Evolutionary conservation across 495 filamentous ascomycete species (phyloP).

Genomic region (Trichocladium uniseriatum): DNA sequence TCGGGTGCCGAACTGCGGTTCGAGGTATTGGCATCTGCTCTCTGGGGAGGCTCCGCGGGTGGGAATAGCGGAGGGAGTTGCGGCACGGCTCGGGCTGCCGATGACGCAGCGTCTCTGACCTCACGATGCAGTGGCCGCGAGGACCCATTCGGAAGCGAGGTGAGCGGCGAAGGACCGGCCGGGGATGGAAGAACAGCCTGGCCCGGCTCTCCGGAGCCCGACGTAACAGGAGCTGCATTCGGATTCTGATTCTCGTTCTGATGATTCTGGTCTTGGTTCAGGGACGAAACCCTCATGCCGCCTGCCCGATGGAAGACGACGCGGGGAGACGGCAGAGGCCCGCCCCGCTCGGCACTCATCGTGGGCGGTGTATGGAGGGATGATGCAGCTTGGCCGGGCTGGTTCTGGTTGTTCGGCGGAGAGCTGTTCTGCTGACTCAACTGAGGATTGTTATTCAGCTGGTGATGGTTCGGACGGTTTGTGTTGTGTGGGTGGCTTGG

Average conservation of each 20-base stretch:
- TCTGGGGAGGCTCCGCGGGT: neutral
- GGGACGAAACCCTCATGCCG: neutral
- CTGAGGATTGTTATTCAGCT: neutral
- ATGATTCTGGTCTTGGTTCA: neutral
- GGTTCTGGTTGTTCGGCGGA: neutral
- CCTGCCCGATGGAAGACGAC: neutral
- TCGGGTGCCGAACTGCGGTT: neutral
- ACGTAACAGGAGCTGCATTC: too few relatives aligned
- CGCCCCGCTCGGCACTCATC: slow-evolving; percentile 1
- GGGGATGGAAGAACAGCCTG: too few relatives aligned
- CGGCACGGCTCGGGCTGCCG: neutral
- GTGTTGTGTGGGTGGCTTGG: neutral
- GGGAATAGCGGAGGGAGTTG: neutral
- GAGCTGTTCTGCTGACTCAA: neutral
- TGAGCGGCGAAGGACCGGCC: too few relatives aligned
- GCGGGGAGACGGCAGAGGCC: neutral
- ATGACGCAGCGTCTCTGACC: neutral
- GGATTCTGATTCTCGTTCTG: neutral
- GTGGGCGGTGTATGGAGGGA: neutral
- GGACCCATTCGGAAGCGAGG: too few relatives aligned
- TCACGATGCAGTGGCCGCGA: too few relatives aligned
- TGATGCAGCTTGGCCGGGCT: neutral
- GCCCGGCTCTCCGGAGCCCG: too few relatives aligned
- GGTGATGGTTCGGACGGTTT: neutral
- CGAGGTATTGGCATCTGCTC: too few relatives aligned